Evolutionary conservation across 768 basidiomycete species (phyloP).

Genomic region (Podaxis rugospora): DNA sequence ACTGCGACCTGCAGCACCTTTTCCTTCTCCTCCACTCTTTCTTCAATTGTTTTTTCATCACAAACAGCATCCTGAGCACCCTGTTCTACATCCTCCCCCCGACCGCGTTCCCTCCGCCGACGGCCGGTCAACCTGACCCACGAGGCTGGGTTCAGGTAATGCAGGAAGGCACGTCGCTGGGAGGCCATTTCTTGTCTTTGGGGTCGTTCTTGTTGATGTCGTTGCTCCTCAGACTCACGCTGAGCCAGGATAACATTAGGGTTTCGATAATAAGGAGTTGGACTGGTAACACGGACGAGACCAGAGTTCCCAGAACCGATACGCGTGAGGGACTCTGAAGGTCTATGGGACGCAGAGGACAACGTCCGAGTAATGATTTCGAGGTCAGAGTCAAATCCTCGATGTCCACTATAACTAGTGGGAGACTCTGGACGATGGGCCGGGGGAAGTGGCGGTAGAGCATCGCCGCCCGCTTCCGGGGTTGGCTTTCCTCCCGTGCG

Average conservation of each 20-base stretch:
- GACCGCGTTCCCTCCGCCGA: not conserved
- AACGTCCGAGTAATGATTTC: not conserved
- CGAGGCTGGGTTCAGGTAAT: slow-evolving; percentile 1
- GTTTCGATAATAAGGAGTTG: slow-evolving; percentile 5
- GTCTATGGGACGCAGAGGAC: not conserved
- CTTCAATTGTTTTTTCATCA: not conserved
- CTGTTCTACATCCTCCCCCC: not conserved
- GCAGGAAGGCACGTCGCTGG: not conserved
- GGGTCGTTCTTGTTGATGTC: not conserved
- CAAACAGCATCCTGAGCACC: not conserved
- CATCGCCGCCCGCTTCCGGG: not conserved
- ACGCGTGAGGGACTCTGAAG: not conserved
- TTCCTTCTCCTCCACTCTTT: not conserved
- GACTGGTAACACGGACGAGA: not conserved
- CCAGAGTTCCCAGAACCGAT: not conserved
- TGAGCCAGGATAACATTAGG: not conserved
- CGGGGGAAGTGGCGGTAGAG: not conserved
- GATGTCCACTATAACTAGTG: not conserved
- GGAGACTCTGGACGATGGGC: not conserved
- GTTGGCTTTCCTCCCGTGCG: not conserved
- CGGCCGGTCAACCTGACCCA: not conserved
- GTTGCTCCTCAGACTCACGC: not conserved
- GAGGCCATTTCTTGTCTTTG: not conserved
- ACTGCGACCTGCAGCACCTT: slow-evolving; percentile 32
- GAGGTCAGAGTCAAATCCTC: not conserved